Conservation (phyloP, 2,329 filamentous ascomycete genomes). For the Didymella arachidicola region DNA sequence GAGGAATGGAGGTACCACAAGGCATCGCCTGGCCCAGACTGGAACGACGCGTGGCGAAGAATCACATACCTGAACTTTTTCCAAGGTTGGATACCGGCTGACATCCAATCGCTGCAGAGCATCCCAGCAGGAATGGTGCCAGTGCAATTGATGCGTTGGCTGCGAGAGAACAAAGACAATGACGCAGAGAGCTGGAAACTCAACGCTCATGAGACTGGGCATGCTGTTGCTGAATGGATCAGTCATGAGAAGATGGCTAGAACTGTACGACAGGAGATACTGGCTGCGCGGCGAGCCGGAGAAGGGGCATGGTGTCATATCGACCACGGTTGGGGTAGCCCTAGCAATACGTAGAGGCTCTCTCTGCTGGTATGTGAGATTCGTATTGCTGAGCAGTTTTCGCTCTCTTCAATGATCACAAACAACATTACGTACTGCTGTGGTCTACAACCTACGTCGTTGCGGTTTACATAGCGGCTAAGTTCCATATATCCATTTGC, state of each 20-base stretch:
- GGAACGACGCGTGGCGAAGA: slow-evolving; percentile 55
- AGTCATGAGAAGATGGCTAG: slow-evolving; percentile 49
- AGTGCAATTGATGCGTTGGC: slow-evolving; percentile 46
- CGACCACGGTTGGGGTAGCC: slow-evolving; percentile 48
- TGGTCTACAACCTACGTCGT: too few relatives aligned
- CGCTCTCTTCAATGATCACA: too few relatives aligned
- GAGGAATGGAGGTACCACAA: slow-evolving; percentile 24
- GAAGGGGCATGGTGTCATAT: slow-evolving; percentile 45
- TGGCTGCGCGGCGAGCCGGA: slow-evolving; percentile 32
- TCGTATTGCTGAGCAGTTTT: too few relatives aligned
- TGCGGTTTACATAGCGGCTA: too few relatives aligned
- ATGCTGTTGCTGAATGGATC: slow-evolving; percentile 47
- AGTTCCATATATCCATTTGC: too few relatives aligned
- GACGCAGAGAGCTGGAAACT: slow-evolving; percentile 30
- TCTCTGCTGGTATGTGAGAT: too few relatives aligned
- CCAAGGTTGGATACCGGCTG: slow-evolving; percentile 56
- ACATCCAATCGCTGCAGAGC: slow-evolving; percentile 38
- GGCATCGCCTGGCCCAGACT: slow-evolving; percentile 42
- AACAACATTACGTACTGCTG: too few relatives aligned
- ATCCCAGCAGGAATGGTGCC: slow-evolving; percentile 49
- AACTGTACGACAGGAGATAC: slow-evolving; percentile 44
- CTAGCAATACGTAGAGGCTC: background rate
- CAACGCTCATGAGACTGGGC: slow-evolving; percentile 29
- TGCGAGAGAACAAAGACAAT: slow-evolving; percentile 43
- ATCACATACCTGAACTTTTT: slow-evolving; percentile 52